phyloP scores from a whole-genome alignment of 2,329 filamentous ascomycete species.

The Aspergillus pseudoviridinutans region DNA sequence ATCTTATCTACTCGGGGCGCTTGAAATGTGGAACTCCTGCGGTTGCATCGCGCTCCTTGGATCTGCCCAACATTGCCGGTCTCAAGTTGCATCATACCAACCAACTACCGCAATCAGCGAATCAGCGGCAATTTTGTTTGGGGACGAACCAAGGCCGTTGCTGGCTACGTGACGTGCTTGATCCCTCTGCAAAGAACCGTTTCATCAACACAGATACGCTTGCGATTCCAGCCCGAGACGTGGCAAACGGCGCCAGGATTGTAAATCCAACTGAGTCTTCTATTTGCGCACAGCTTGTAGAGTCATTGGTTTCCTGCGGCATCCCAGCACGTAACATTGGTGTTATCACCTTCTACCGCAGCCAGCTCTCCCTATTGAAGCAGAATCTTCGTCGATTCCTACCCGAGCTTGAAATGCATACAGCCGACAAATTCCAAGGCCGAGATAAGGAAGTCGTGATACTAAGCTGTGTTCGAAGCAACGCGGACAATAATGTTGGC shows the following conservation, averaged over 20 bases:
- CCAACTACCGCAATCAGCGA: slow-evolving; percentile 16
- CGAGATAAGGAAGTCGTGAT: slow-evolving; percentile 92
- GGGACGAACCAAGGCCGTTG: slow-evolving; percentile 53
- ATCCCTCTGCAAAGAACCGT: slow-evolving; percentile 68
- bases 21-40: slow-evolving; percentile 81
- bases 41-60: slow-evolving; percentile 66
- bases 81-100: slow-evolving; percentile 56
- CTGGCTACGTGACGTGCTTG: slow-evolving; percentile 71
- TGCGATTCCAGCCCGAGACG: slow-evolving; percentile 60
- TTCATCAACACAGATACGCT: slow-evolving; percentile 88
- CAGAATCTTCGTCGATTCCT: slow-evolving; percentile 60
- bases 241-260: slow-evolving; percentile 70
- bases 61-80: slow-evolving; percentile 62
- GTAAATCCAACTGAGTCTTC: slow-evolving; percentile 81
- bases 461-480: slow-evolving; percentile 81
- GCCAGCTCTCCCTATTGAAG: slow-evolving; percentile 79
- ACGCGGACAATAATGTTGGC: slow-evolving; percentile 77
- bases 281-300: slow-evolving; percentile 74
- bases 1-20: slow-evolving; percentile 84
- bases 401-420: slow-evolving; percentile 82
- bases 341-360: slow-evolving; percentile 95
- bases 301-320: slow-evolving; percentile 70
- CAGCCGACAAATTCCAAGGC: slow-evolving; percentile 93
- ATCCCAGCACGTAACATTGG: slow-evolving; percentile 75
- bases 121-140: slow-evolving; percentile 50